Percentiles rank a stretch among this genome's conserved stretches.
Conservation (phyloP, 1,284 basidiomycete species). For the Apiotrichum gamsii region DNA sequence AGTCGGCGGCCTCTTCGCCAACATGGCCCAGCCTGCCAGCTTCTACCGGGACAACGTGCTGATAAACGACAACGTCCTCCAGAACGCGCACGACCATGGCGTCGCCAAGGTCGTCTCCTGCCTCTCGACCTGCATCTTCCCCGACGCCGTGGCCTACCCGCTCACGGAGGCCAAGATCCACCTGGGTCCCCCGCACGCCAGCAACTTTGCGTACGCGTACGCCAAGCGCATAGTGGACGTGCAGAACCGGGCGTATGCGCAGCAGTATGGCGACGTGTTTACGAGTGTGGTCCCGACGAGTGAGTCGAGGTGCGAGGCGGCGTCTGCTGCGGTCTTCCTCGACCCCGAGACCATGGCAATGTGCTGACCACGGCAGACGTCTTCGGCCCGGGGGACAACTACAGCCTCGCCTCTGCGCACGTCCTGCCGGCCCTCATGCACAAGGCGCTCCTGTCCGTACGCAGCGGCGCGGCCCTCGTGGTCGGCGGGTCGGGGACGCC, state of each 20-base stretch:
- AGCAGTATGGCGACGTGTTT: slow-evolving; percentile 82
- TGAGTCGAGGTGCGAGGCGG: slow-evolving; percentile 7
- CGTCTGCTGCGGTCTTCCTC: too few species aligned
- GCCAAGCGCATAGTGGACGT: slow-evolving; percentile 90
- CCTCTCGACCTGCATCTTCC: slow-evolving; percentile 50
- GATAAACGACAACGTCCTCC: slow-evolving; percentile 84
- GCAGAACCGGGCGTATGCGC: slow-evolving; percentile 86
- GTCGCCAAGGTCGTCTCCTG: slow-evolving; percentile 49
- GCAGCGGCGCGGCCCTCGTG: slow-evolving; percentile 71
- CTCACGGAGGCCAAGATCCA: slow-evolving; percentile 86
- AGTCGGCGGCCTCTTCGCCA: slow-evolving; percentile 86
- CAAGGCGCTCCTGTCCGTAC: slow-evolving; percentile 79
- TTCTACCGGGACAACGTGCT: slow-evolving; percentile 83
- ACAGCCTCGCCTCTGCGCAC: slow-evolving; percentile 74
- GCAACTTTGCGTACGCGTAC: slow-evolving; percentile 84
- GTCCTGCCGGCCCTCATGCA: slow-evolving; percentile 86
- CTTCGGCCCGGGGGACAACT: slow-evolving; percentile 61
- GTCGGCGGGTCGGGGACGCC: slow-evolving; percentile 81
- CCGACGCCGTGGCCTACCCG: slow-evolving; percentile 59
- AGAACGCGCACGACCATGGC: slow-evolving; percentile 60
- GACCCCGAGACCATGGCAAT: too few species aligned
- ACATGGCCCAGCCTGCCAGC: slow-evolving; percentile 84
- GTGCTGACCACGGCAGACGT: slow-evolving; percentile 56
- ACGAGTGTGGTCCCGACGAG: slow-evolving; percentile 86
- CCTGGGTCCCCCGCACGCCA: slow-evolving; percentile 68